A percentile compares a stretch with the other conserved stretches of the same genome.
Evolutionary conservation across 1,284 basidiomycete genomes (phyloP).

Genomic region (Sporisorium scitamineum): DNA sequence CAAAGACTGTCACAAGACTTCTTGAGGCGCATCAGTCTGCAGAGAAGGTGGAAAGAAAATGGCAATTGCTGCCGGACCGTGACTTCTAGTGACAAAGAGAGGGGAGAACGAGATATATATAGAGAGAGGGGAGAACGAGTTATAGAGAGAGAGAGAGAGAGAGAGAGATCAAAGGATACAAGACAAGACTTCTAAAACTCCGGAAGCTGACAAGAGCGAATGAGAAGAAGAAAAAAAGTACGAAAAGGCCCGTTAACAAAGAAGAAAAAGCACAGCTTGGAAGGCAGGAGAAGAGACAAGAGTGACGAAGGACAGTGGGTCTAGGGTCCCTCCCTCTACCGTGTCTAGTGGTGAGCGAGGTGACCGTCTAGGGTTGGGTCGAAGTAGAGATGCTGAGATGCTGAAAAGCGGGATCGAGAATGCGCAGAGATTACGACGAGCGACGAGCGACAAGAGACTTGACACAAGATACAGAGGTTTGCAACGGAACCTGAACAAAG

Average conservation of each 20-base stretch:
- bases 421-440: not conserved
- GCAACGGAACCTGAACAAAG: not conserved
- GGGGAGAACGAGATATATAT: constrained; percentile 1
- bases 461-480: constrained; percentile 4
- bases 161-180: constrained; percentile 19
- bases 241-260: not conserved
- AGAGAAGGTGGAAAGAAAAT: no score
- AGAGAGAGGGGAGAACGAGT: no score
- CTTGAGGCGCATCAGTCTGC: no score
- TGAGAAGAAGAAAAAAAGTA: not conserved
- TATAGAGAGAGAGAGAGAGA: constrained; percentile 7
- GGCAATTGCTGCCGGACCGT: constrained; percentile 3
- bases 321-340: constrained; percentile 1
- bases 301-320: not conserved
- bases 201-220: not conserved
- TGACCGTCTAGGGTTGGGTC: not conserved
- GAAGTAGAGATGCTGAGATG: not conserved
- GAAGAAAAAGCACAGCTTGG: not conserved
- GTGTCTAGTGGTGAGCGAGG: not conserved
- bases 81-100: constrained; percentile 1
- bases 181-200: not conserved
- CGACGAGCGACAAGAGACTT: not conserved
- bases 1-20: no score
- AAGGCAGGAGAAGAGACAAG: not conserved
- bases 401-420: not conserved